phyloP scores from a whole-genome alignment of 345 rosid genomes.

The Eucalyptus polyanthemos region DNA sequence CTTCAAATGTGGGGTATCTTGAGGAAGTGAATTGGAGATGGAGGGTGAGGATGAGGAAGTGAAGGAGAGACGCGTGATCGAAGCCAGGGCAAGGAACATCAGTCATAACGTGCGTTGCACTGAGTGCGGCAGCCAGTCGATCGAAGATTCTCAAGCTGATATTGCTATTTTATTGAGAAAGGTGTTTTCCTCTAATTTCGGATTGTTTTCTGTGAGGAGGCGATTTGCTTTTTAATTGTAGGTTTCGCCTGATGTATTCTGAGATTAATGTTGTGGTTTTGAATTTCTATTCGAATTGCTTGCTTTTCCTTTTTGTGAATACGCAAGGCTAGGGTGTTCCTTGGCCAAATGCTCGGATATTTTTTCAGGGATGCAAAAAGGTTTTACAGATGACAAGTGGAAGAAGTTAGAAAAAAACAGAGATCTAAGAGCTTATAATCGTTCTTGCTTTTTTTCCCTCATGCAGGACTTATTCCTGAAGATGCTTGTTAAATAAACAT shows the following conservation, averaged over 20 bases:
- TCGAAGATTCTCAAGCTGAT: conserved; percentile 99
- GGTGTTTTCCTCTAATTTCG: conserved; percentile 10
- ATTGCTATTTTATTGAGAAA: conserved; percentile 82
- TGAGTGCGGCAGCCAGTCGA: conserved; percentile 95
- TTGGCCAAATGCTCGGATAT: background rate
- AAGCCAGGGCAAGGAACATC: conserved; percentile 84
- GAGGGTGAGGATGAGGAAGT: conserved; percentile 47
- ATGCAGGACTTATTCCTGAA: background rate
- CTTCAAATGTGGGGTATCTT: background rate
- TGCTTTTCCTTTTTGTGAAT: background rate
- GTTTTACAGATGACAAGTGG: background rate
- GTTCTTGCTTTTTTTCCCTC: background rate
- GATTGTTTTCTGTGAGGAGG: background rate
- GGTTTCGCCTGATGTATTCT: background rate
- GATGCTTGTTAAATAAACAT: background rate
- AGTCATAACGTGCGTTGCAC: conserved; percentile 96
- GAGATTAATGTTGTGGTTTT: background rate
- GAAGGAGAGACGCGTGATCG: conserved; percentile 51
- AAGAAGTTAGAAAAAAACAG: background rate
- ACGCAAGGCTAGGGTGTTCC: background rate
- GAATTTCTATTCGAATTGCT: background rate
- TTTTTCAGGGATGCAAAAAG: background rate
- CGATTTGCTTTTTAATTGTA: background rate
- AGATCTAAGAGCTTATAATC: background rate
- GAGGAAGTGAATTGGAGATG: conserved; percentile 17